Conservation (phyloP, 768 basidiomycete species). For the Auriscalpium microsporum region DNA sequence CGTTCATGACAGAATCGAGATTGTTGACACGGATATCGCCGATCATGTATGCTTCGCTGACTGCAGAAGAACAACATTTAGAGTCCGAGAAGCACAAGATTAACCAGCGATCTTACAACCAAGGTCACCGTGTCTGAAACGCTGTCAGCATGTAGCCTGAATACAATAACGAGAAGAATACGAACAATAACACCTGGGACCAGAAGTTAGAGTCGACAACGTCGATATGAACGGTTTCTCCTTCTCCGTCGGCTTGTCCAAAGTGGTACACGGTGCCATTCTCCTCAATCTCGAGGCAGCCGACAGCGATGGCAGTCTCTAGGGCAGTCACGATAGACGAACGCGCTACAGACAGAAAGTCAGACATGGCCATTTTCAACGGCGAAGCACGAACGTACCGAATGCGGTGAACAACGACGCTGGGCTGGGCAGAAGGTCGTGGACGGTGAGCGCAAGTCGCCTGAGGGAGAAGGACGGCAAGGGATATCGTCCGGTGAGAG, state of each 20-base stretch:
- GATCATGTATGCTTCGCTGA: slow-evolving; percentile 30
- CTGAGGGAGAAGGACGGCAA: not conserved
- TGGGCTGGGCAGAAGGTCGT: not conserved
- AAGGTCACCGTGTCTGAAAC: slow-evolving; percentile 23
- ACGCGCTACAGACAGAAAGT: slow-evolving; percentile 14
- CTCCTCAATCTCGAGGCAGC: slow-evolving; percentile 24
- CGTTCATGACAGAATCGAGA: slow-evolving; percentile 25
- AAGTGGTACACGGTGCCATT: slow-evolving; percentile 16
- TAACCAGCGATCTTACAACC: slow-evolving; percentile 20
- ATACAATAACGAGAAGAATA: no score
- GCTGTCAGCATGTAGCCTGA: no score
- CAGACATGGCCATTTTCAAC: not conserved
- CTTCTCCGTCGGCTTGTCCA: slow-evolving; percentile 14
- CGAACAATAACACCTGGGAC: slow-evolving; percentile 25
- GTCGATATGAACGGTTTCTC: slow-evolving; percentile 14
- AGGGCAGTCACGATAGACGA: slow-evolving; percentile 21
- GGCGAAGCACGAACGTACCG: not conserved
- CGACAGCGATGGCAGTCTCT: slow-evolving; percentile 15
- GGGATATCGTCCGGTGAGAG: not conserved
- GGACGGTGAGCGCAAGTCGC: not conserved
- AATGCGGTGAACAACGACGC: not conserved
- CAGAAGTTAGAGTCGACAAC: slow-evolving; percentile 27
- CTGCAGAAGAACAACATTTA: slow-evolving; percentile 11
- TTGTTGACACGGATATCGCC: slow-evolving; percentile 26
- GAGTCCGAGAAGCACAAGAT: not conserved